Evolutionary conservation across 192 early-diverging fungal species (phyloP), one percentile per base, ranked within the genome.

Genomic region (Entomortierella beljakovae): DNA sequence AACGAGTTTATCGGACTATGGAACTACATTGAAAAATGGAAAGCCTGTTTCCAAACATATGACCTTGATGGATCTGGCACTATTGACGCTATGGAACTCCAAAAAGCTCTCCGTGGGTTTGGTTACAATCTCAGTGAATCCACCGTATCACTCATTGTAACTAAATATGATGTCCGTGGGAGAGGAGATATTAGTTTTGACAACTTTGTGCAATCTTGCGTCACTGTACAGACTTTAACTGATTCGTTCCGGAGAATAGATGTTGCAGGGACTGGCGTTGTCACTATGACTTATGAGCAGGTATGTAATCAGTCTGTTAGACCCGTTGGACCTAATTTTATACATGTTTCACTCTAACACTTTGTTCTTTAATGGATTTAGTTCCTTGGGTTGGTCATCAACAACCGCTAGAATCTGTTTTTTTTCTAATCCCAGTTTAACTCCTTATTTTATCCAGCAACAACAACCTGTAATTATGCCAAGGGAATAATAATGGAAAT

Each of bases 1-100:
- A 68, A 86, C 34, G 91, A 92, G 68, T 92, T 92, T 58, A 81
- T 82, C 57, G 86, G 87, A 13, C 83, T 92, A 32, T 92, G 89
- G 89, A 81, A 76, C 69, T 92, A 91, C 68, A 92, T 92, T 51
- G 85, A 89, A 55, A 89, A 92, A 48, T 92, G 91, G 91, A 90
- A 89, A 75, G 66, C 82, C 7, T 88, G 88, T 69, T 92, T 92
- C 80, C 84, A 85, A 59, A 83, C 80, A 13, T 92, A 88, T 53
- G 91, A 92, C 55, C 81, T 81, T 6, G 90, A 92, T 68, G 83
- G 83, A 64, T 88, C 86, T 18, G 90, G 91, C 32, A 90, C 86
- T 51, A 93, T 93, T 49, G 89, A 91, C 63, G 62, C 76, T 37
- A 68, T 62, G 82, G 71, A 72, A 38, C 25, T 82, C 63, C 68